Conservation (phyloP, 2,329 filamentous ascomycete genomes). For the Verticillium nonalfalfae region DNA sequence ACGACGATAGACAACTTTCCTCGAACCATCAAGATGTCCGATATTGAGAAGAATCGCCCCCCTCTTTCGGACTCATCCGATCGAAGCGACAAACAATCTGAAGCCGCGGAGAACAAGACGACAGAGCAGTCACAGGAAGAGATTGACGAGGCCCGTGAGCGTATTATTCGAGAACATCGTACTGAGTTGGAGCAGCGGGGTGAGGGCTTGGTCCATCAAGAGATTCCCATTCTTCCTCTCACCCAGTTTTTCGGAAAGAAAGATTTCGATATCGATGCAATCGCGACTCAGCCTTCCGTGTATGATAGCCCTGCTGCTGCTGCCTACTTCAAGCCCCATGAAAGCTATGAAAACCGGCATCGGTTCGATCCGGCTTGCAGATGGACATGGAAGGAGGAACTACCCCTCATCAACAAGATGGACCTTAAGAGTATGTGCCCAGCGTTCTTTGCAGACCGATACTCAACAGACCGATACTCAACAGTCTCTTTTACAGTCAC, state of each 20-base stretch:
- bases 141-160: conserved; percentile 3
- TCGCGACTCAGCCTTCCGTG: conserved; percentile 35
- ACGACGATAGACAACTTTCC: neutral
- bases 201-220: conserved; percentile 12
- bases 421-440: conserved; percentile 16
- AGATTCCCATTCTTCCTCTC: conserved; percentile 15
- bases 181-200: conserved; percentile 2
- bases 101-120: neutral
- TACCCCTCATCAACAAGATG: conserved; percentile 19
- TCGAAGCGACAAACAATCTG: neutral
- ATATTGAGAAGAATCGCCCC: conserved; percentile 1
- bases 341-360: conserved; percentile 24
- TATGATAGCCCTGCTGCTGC: conserved; percentile 34
- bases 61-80: neutral
- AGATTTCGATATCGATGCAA: conserved; percentile 12
- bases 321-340: conserved; percentile 23
- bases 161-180: conserved; percentile 6
- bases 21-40: neutral
- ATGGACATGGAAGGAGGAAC: conserved; percentile 26
- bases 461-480: neutral
- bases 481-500: neutral
- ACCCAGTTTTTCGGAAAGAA: conserved; percentile 14
- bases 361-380: conserved; percentile 23
- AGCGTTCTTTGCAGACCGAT: conserved; percentile 4
- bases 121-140: conserved; percentile 4